Base-by-base conservation (phyloP, 495 filamentous ascomycete species). In the Beverwykella pulmonaria region DNA sequence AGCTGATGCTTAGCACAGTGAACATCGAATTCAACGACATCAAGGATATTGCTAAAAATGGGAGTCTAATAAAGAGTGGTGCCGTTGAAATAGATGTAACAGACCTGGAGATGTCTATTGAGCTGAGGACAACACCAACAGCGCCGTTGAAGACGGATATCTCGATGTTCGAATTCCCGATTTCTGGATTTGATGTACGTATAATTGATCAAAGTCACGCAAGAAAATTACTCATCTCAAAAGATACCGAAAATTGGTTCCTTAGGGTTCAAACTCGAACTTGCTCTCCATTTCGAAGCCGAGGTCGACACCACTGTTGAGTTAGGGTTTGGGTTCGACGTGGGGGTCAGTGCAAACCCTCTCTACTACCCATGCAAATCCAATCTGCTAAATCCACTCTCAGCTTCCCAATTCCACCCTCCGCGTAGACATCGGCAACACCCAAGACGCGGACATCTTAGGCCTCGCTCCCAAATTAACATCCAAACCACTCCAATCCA, bases 1-100 rank as follows among this genome's bases (percentile, higher is more conserved):
- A 53, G 4, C 12, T 53, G 6, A 53, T n/a, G 8, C 50, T 53
- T 2, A 34, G 32, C 12, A 34, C 39, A 44, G 39, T 44, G 17
- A 44, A 14, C 39, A 53, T 53, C 23, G 50, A 53, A 29, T 53
- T 53, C 50, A 53, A 53, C 25, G 50, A 53, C 20, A 6, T 53
- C 7, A 26, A 23, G 6, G 26, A 23, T 29, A 53, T 53, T 26
- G 19, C 26, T 7, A 53, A 53, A 23, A 26, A 53, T 26, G 50
- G 26, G 9, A 26, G 25, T 29, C 25, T 53, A 20, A 26, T 53
- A 19, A 53, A 53, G 50, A 53, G 50, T 53, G 50, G 50, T 20
- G n/a, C 50, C 25, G 17, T 53, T 25, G 19, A 53, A 20, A 53
- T 53, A 2, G 50, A 53, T 53, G 8, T 53, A 26, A 12, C 9